Base-by-base conservation (phyloP, 495 filamentous ascomycete genomes). In the Penicillium canariense region DNA sequence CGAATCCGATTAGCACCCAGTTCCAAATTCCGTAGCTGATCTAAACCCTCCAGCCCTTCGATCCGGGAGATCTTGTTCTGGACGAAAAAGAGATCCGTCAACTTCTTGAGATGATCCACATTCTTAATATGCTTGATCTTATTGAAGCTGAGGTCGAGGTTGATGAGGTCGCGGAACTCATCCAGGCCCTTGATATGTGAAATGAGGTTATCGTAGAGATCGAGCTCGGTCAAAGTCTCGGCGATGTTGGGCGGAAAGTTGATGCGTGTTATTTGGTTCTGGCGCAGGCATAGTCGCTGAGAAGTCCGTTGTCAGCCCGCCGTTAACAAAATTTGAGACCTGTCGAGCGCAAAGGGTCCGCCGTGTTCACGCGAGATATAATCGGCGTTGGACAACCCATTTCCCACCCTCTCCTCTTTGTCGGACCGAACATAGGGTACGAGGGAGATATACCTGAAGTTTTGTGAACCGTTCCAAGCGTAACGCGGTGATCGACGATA, bases 61-160 rank as follows among this genome's bases (percentile, higher is more conserved):
- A 99, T 97, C 55, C 72, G 81, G 28, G 75, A 77, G 61, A 99
- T 96, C 67, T 89, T 93, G 73, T 99, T 99, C 66, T 97, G 88
- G 40, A 97, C 89, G 60, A 99, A 92, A 71, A 87, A 99, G 5
- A 99, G 67, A 62, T 97, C 90, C 58, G 79, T 88, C 49, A 97
- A 77, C 32, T 90, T 83, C 11, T 73, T 83, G 22, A 98, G 77
- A 68, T 95, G 89, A 34, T 82, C 77, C 61, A 97, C 72, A 63
- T 91, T 83, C 75, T 95, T 95, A 79, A 99, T 96, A 68, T 97
- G 92, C 69, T 96, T 97, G 75, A 99, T 93, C 76, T 96, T 97
- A 73, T 99, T 99, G 83, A 96, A 99, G 63, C 89, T 93, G 32
- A 99, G 77, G 66, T 99, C 94, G 44, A 99, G 81, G 50, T 77